Base-by-base conservation (phyloP, 176 grass and related monocot species). In the Aegilops tauschii region DNA sequence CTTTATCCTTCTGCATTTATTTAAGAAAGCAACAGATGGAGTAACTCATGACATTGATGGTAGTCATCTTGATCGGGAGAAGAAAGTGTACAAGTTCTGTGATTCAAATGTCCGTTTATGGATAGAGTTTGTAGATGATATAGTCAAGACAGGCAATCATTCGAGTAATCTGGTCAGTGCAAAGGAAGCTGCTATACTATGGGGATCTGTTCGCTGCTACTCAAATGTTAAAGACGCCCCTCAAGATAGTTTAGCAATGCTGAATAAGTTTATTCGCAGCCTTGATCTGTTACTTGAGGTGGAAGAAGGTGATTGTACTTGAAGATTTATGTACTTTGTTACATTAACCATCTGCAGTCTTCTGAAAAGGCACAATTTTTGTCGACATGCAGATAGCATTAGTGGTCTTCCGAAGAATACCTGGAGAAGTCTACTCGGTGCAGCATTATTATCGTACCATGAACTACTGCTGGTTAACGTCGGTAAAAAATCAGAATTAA, bases 371-470 rank as follows among this genome's bases (percentile, higher is more conserved):
- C 37, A 77, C 73, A 61, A 44, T 28, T 39, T 71, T 21, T 20
- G 47, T 74, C 29, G 44, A 91, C 35, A 25, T 76, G 81, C 85
- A 91, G 89, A 80, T 39, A 84, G 79, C 76, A 73, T 92, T 73
- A 88, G 82, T 20, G 84, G 90, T 76, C 80, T 98, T 86, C 83
- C 92, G 72, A 88, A 85, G 71, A 90, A 87, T 76, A 98, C 84
- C 30, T 98, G 93, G 96, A 94, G 85, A 84, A 70, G 88, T 89
- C 62, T 98, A 73, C 79, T 98, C 88, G 93, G 92, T 79, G 86
- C 88, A 85, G 96, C 92, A 80, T 87, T 95, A 42, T 76, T 61
- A 71, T 92, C 96, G 18, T 98, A 91, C 80, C 73, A 84, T 73
- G 84, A 94, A 86, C 58, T 94, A 62, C 69, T 94, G 28, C 11